Evolutionary conservation across 2,329 filamentous ascomycete species (phyloP), one percentile per base, ranked within the genome.

Genomic region (Cercospora sp.): DNA sequence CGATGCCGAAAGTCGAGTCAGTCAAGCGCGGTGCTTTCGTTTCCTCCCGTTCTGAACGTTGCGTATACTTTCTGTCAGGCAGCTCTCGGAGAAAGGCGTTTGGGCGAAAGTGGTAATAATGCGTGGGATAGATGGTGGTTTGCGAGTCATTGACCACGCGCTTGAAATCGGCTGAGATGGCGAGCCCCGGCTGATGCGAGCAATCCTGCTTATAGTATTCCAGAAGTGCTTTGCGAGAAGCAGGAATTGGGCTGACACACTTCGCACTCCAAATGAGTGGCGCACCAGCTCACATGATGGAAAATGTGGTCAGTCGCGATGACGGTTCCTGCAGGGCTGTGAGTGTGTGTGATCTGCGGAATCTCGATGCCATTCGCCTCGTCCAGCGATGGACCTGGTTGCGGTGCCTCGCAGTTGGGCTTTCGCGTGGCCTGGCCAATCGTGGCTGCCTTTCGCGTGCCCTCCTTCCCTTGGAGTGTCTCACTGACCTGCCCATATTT

Each of bases 1-100:
- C 55, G 55, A 58, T 58, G 55, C 31, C 55, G 55, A 36, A 31
- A 58, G 55, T 58, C 55, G 55, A 58, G 28, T 31, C 28, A 58
- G 55, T 58, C 28, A 31, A 31, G 55, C 28, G 55, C 28, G 55
- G 55, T 31, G 55, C 55, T 2, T 6, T 16, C n/a, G 1, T 58
- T n/a, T 5, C 18, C 55, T 58, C 55, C 48, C 48, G 48, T 53
- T 13, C 48, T 53, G 48, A 16, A 53, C 48, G 23, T 16, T 53
- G 48, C 48, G 23, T 16, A 53, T 53, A 28, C 48, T 53, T 53
- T 28, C 48, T 53, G 48, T 53, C 48, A 23, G 55, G 20, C 13
- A 58, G 55, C 55, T 18, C 55, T 18, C 23, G 55, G 18, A 31
- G 55, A 58, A 53, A 26, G 48, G 18, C 12, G 18, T 26, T 16